phyloP scores from a whole-genome alignment of 352 stramenopile genomes.

The Hyaloperonospora brassicae region DNA sequence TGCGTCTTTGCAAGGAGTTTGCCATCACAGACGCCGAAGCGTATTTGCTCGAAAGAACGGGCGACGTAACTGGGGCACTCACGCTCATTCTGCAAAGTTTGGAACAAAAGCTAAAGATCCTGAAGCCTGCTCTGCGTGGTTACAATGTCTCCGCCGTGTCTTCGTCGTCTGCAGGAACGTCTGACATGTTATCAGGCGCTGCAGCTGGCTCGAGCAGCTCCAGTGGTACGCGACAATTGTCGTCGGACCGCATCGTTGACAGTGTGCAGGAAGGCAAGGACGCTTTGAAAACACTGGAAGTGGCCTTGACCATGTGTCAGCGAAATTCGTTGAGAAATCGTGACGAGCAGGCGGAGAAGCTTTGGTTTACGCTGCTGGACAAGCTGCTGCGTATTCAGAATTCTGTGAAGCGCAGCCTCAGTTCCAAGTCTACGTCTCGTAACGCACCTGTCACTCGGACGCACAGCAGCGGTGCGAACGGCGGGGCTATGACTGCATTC shows the following conservation, averaged over 20 bases:
- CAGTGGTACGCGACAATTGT: slow-evolving; percentile 36
- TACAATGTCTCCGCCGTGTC: slow-evolving; percentile 50
- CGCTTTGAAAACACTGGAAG: slow-evolving; percentile 85
- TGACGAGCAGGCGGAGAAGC: slow-evolving; percentile 86
- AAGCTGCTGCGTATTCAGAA: slow-evolving; percentile 89
- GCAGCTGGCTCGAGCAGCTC: slow-evolving; percentile 8
- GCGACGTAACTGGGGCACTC: slow-evolving; percentile 89
- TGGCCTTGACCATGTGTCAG: slow-evolving; percentile 90
- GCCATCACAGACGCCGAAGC: slow-evolving; percentile 82
- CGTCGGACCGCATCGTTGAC: slow-evolving; percentile 74
- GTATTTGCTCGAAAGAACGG: slow-evolving; percentile 90
- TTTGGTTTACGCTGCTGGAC: slow-evolving; percentile 94
- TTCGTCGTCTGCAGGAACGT: slow-evolving; percentile 21
- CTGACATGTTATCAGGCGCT: slow-evolving; percentile 30
- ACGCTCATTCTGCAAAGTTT: slow-evolving; percentile 90
- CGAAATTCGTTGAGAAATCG: slow-evolving; percentile 84
- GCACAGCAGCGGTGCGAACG: slow-evolving; percentile 41
- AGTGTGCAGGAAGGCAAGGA: slow-evolving; percentile 66
- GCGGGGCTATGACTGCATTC: slow-evolving; percentile 77
- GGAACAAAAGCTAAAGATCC: slow-evolving; percentile 88
- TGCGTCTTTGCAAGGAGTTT: slow-evolving; percentile 82
- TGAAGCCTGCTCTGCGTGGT: slow-evolving; percentile 79
- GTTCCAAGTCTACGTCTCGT: slow-evolving; percentile 54
- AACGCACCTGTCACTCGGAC: slow-evolving; percentile 35
- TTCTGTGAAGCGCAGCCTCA: slow-evolving; percentile 83